Evolutionary conservation across 306 rosid species (phyloP), one percentile per base, ranked within the genome.

Genomic region (Cucumis cinereus): DNA sequence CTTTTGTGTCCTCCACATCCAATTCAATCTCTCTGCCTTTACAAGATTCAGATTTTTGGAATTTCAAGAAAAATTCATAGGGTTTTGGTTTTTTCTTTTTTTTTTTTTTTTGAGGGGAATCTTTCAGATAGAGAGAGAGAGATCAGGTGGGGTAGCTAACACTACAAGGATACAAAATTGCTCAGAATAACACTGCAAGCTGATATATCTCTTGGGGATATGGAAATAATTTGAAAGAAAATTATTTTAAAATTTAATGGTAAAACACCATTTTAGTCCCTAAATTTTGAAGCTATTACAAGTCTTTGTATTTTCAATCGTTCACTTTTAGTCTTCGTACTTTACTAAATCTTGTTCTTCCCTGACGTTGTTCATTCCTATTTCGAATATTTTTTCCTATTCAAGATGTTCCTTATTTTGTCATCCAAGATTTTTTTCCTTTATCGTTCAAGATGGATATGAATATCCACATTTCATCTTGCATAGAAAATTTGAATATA

Each of bases 41-140:
- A 15, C 53, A 24, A 67, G 19, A 41, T 67, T 40, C 56, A 69
- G 74, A 69, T 3, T 45, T 59, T 69, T 69, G 74, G 74, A 69
- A 69, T 69, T 69, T 38, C 74, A 45, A 69, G 74, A 45, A 66
- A 67, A 17, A 13, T 45, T n/a, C 36, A 61, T 15, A 19, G 36
- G 55, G 54, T 15, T 49, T 23, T 58, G 36, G 17, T 7, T 24
- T 13, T 24, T 24, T 59, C 26, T 56, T 10, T 20, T 22, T 26
- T 59, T 26, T 26, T 15, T 19, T 3, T 45, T 40, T 8, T 40
- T 40, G 3, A 1, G 10, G 47, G 73, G 73, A 67, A 67, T 67
- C 73, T 69, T 69, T 69, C 38, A 69, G 74, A 69, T 45, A 52
- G 74, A 43, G 74, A 69, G 56, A 69, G 74, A 40, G 73, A 66